Evolutionary conservation across 2,329 filamentous ascomycete genomes (phyloP), one percentile per base, ranked within the genome.

Genomic region (Pyricularia pennisetigena): DNA sequence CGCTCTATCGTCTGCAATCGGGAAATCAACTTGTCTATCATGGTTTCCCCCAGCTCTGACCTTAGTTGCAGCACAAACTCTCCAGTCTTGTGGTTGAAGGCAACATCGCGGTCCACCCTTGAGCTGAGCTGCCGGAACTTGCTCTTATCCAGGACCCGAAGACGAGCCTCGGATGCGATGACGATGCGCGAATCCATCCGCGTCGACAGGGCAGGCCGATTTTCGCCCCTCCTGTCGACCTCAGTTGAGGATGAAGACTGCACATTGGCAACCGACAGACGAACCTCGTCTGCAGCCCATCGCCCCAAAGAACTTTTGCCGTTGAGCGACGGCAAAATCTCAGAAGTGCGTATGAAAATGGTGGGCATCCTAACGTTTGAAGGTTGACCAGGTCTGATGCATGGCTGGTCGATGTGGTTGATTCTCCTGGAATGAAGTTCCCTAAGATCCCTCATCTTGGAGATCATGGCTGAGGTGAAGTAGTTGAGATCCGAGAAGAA

Each of bases 1-100:
- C 89, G 86, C 73, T 91, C 87, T 69, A 95, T 85, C 14, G 88
- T 85, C 71, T 86, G 84, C 64, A 93, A 80, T 30, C 88, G 83
- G 66, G 83, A 80, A 70, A 82, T 80, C 24, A 93, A 81, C n/a
- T 82, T 79, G 4, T 83, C 81, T 4, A 92, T 76, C 16, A 90
- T 82, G 0, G 87, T 81, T 63, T 81, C 79, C 24, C 88, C 88
- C 64, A 90, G 84, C 1, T 81, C 78, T 0, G 86, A 84, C 10
- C 84, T 82, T 54, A 92, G 79, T 8, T 84, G 81, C 67, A 93
- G 79, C 20, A 83, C 83, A 75, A 93, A 90, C 68, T 86, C 83
- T 63, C 90, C 90, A 7, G 82, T 83, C 26, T 78, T 78, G 2
- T 81, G 76, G 71, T 86, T 83, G 75, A 90, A 92, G 3, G 82